Evolutionary conservation across 208 protist genomes (phyloP).

Genomic region (Wallacemonas sp.): DNA sequence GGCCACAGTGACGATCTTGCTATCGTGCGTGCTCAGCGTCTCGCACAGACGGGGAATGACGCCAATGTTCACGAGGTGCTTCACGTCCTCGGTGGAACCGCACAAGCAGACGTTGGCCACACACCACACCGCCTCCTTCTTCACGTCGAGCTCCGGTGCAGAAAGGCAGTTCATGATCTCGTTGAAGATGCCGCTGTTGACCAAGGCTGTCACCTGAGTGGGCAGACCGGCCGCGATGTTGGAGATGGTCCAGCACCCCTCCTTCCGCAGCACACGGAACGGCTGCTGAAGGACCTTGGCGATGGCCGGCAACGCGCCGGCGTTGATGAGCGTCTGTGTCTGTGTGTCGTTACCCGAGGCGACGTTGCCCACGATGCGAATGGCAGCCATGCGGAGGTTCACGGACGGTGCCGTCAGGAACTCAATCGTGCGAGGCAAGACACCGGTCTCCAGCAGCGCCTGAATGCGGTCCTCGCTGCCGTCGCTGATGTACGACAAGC

Average conservation of each 20-base stretch:
- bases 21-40: conserved; percentile 85
- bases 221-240: conserved; percentile 98
- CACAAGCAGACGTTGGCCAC: conserved; percentile 96
- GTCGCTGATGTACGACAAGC: conserved; percentile 96
- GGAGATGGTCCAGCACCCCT: conserved; percentile 98
- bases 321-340: conserved; percentile 96
- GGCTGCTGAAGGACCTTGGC: conserved; percentile 72
- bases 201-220: conserved; percentile 94
- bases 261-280: conserved; percentile 95
- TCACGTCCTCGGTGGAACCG: conserved; percentile 90
- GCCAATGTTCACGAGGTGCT: conserved; percentile 87
- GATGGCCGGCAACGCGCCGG: conserved; percentile 76
- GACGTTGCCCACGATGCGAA: conserved; percentile 98
- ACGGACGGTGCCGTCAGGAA: conserved; percentile 80
- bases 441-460: conserved; percentile 91
- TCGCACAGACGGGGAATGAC: conserved; percentile 93
- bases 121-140: conserved; percentile 98
- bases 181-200: conserved; percentile 90
- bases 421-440: conserved; percentile 90
- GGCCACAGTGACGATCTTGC: conserved; percentile 92
- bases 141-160: conserved; percentile 92
- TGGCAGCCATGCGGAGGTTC: conserved; percentile 92
- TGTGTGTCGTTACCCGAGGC: conserved; percentile 97
- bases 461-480: conserved; percentile 95
- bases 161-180: conserved; percentile 91